A percentile compares a stretch with the other conserved stretches of the same genome.
phyloP scores from a whole-genome alignment of 2,329 filamentous ascomycete genomes.

The Colletotrichum sp. region DNA sequence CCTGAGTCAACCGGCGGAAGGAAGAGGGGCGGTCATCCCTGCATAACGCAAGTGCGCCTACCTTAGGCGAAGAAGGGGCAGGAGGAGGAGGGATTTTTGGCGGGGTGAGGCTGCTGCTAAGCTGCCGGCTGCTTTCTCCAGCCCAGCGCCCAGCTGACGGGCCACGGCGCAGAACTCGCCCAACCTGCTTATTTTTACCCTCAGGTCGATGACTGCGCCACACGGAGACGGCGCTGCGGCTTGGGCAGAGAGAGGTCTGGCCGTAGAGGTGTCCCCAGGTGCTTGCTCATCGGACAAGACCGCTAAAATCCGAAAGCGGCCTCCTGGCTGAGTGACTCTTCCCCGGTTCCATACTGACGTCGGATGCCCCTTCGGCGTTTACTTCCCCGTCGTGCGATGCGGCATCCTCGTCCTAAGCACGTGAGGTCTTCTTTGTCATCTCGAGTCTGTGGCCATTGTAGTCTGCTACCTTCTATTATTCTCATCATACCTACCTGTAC shows the following conservation, averaged over 20 bases:
- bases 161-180: neutral
- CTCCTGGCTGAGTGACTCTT: conserved; percentile 3
- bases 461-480: neutral
- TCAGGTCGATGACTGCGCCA: neutral
- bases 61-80: neutral
- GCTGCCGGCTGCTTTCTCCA: neutral
- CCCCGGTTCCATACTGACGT: neutral
- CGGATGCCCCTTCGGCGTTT: neutral
- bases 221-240: neutral
- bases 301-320: conserved; percentile 2
- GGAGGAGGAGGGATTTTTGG: neutral
- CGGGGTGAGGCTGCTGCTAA: neutral
- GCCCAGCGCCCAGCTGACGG: neutral
- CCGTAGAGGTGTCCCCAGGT: neutral
- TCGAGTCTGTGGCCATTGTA: neutral
- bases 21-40: conserved; percentile 13
- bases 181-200: neutral
- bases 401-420: neutral
- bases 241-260: neutral
- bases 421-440: neutral
- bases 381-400: neutral
- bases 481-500: neutral
- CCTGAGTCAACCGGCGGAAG: conserved; percentile 36
- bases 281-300: neutral
- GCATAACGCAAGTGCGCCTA: neutral